These are phyloP conservation scores for Hypoxylon sp. DNA, from an alignment of 2,329 filamentous ascomycete genomes.

Conservation along the genomic window DNA sequence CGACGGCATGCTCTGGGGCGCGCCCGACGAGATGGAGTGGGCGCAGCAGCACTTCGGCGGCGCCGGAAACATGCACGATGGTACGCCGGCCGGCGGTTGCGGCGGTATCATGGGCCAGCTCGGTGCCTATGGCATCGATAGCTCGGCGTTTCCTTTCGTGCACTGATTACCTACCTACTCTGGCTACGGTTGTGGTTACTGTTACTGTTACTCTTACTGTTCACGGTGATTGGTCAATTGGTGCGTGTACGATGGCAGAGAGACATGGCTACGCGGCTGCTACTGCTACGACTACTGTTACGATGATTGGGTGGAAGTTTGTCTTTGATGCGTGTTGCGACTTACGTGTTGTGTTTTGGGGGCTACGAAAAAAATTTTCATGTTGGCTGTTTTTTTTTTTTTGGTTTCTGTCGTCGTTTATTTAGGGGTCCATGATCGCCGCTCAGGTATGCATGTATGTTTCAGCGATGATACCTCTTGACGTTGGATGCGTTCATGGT, in stretches of 20 bases:
- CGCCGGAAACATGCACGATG: constrained; percentile 44
- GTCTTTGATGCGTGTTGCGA: constrained; percentile 2
- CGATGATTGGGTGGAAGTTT: constrained; percentile 33
- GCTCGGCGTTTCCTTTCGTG: constrained; percentile 59
- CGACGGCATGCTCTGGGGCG: constrained; percentile 69
- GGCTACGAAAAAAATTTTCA: constrained; percentile 25
- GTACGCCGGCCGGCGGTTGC: constrained; percentile 41
- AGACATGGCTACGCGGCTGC: constrained; percentile 38
- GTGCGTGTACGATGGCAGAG: constrained; percentile 34
- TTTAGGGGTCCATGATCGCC: constrained; percentile 45
- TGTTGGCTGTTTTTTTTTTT: background rate
- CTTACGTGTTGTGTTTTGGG: background rate
- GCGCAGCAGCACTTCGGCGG: constrained; percentile 52
- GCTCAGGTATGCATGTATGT: constrained; percentile 40
- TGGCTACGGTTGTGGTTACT: background rate
- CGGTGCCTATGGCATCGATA: constrained; percentile 56
- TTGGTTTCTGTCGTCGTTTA: constrained; percentile 3
- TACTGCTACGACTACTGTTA: constrained; percentile 25
- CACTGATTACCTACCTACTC: constrained; percentile 53
- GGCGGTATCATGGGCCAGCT: constrained; percentile 55
- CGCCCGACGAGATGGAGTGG: constrained; percentile 58
- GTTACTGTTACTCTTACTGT: background rate
- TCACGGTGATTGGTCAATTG: constrained; percentile 13
- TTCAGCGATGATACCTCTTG: constrained; percentile 48
- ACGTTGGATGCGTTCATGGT: constrained; percentile 38